Base-by-base conservation (phyloP, 2,329 filamentous ascomycete genomes). In the Pyrenophora graminea region DNA sequence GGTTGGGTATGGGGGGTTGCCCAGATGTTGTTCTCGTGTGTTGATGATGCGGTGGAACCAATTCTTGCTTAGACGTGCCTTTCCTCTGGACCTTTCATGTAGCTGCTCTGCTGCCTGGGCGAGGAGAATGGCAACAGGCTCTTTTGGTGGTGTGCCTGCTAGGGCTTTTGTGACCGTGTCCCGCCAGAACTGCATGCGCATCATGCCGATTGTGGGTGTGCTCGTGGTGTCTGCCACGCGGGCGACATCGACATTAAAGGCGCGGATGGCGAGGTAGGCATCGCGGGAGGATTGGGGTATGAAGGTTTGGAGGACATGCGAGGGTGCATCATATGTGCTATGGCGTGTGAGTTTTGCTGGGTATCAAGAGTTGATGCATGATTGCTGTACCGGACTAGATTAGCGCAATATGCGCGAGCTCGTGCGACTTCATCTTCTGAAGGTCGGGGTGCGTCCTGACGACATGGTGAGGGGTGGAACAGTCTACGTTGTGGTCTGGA, bases 171-270 rank as follows among this genome's bases (percentile, higher is more conserved):
- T 83, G 44, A 99, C 79, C 4, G 90, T 85, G 63, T 97, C 92
- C 42, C 90, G 85, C 90, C 94, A 97, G 79, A 97, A 97, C 72
- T 96, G 90, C 74, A 96, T 87, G 58, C 94, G 91, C 81, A 97
- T 85, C 45, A 87, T 81, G 42, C 91, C 93, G 54, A 97, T 89
- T 3, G 87, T 88, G n/a, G 89, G 85, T 54, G 89, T 94, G 39
- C 90, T 94, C 17, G 94, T 92, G 10, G 89, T 85, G 74, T 97
- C 93, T 50, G 94, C 91, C 56, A 97, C 88, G 50, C 90, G 85
- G 38, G 93, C 90, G 53, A 97, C 84, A 73, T 97, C 93, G 65
- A 97, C 83, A 70, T 99, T 99, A 73, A 99, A 86, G 43, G 92
- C 89, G 57, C 93, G 89, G 51, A 99, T 85, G 52, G 92, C 91